A percentile compares a stretch with the other conserved stretches of the same genome.
These are phyloP conservation scores for Tricholoma furcatifolium DNA, from an alignment of 768 basidiomycete genomes.

Conservation along the genomic window DNA sequence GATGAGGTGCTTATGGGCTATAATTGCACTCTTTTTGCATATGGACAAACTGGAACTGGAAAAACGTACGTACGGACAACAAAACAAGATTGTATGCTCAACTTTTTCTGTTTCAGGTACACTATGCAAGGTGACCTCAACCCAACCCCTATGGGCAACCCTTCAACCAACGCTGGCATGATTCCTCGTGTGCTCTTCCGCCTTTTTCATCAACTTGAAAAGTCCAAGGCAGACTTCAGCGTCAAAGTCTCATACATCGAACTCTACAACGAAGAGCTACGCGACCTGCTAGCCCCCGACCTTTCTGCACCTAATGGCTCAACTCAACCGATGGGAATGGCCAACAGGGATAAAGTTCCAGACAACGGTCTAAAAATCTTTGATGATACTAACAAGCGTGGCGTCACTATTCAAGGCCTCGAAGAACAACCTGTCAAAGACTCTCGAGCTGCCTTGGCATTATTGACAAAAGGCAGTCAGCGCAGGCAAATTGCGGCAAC, in stretches of 20 bases:
- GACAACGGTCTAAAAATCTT: conserved; percentile 80
- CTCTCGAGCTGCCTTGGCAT: conserved; percentile 75
- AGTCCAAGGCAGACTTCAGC: conserved; percentile 75
- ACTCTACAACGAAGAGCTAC: conserved; percentile 97
- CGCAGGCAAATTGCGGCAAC: conserved; percentile 93
- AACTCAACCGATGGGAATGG: conserved; percentile 79
- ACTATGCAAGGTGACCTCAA: conserved; percentile 97
- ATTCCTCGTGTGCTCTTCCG: conserved; percentile 92
- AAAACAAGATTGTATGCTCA: background rate
- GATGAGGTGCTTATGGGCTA: conserved; percentile 94
- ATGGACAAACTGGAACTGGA: conserved; percentile 97
- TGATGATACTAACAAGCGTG: conserved; percentile 85
- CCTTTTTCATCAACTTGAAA: conserved; percentile 86
- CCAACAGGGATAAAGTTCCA: conserved; percentile 46
- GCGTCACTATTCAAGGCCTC: conserved; percentile 91
- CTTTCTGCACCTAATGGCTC: conserved; percentile 64
- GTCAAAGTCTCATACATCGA: conserved; percentile 95
- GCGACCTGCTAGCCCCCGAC: conserved; percentile 87
- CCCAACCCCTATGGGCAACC: conserved; percentile 82
- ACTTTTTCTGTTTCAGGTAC: conserved; percentile 44
- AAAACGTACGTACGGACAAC: conserved; percentile 76
- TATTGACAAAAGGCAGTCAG: conserved; percentile 87
- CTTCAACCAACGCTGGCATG: conserved; percentile 89
- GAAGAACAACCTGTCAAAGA: conserved; percentile 88
- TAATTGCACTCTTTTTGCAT: conserved; percentile 97